Base-by-base conservation (phyloP, 2,329 filamentous ascomycete genomes). In the Trichoderma atroviride region DNA sequence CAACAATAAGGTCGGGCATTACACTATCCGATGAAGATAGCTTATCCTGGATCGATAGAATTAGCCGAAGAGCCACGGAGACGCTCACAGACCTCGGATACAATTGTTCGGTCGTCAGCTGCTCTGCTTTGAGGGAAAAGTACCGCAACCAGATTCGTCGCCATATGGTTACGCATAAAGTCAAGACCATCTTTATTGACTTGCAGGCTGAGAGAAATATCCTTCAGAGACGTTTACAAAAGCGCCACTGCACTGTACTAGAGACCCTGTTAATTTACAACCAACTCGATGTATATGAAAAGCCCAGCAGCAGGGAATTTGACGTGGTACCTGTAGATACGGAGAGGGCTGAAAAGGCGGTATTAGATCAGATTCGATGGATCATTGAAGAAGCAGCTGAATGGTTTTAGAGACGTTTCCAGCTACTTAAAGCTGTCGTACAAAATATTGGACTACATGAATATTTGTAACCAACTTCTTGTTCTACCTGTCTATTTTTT, bases 131-230 rank as follows among this genome's bases (percentile, higher is more conserved):
- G 7, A 65, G 24, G 5, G 24, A 47, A 47, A 27, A 1, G 5
- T 65, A 56, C 16, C 62, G 62, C n/a, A 19, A 56, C 35, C 24
- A 47, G 16, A 65, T 65, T 56, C 62, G 62, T 56, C 62, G 22
- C 19, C 52, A 65, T 43, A 24, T 65, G 52, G 5, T 6, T 9
- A 7, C 33, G 6, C 27, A 27, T n/a, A 33, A 47, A n/a, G 35
- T 33, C 5, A 65, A 56, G 14, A 27, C 19, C n/a, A 16, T 57
- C 19, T 65, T 65, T 7, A 14, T 65, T 31, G 35, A 55, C 27
- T 16, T 65, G 5, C 50, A 65, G n/a, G 62, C 52, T 29, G 52
- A 57, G 9, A 33, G 27, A 56, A 35, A 65, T 13, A 5, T 24
- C 11, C 62, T 56, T 33, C 11, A 11, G 1, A 31, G 4, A 14